Percentiles rank a stretch among this genome's conserved stretches.
Conservation (phyloP, 148 eudicot genomes). For the Vaccinium myrtillus region DNA sequence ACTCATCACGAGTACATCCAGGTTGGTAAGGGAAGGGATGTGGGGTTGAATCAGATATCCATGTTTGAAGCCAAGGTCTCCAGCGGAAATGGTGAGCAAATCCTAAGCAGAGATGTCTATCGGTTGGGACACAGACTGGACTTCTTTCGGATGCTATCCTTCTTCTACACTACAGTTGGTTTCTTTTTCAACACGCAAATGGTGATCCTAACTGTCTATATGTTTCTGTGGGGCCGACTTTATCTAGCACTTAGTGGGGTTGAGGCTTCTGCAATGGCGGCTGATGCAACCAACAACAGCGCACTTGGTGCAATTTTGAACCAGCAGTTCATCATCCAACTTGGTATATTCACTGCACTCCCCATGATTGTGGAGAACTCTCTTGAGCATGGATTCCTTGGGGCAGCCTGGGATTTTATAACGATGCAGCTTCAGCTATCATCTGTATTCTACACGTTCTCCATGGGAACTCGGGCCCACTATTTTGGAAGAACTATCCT, state of each 20-base stretch:
- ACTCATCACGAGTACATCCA: conserved; percentile 70
- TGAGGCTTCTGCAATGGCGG: conserved; percentile 46
- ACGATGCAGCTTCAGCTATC: conserved; percentile 87
- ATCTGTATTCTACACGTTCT: conserved; percentile 76
- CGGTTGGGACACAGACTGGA: conserved; percentile 84
- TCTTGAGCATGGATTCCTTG: conserved; percentile 74
- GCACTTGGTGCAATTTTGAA: conserved; percentile 72
- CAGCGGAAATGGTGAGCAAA: conserved; percentile 51
- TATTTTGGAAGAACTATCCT: conserved; percentile 79
- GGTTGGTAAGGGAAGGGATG: conserved; percentile 67
- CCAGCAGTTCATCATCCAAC: conserved; percentile 79
- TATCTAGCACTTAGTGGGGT: conserved; percentile 80
- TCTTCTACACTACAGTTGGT: conserved; percentile 17
- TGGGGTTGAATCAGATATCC: conserved; percentile 54
- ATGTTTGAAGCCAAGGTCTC: conserved; percentile 53
- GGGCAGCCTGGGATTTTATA: conserved; percentile 69
- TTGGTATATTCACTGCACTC: conserved; percentile 77
- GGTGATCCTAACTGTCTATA: conserved; percentile 72
- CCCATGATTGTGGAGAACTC: conserved; percentile 84
- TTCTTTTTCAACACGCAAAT: conserved; percentile 39
- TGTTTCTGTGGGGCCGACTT: conserved; percentile 81
- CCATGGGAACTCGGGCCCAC: conserved; percentile 84
- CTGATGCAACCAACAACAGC: conserved; percentile 42
- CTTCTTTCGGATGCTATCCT: conserved; percentile 47
- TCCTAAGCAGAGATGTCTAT: conserved; percentile 50